Percentiles rank a stretch among this genome's conserved stretches.
Conservation (phyloP, 1,284 basidiomycete genomes). For the Rhodotorula sp. region DNA sequence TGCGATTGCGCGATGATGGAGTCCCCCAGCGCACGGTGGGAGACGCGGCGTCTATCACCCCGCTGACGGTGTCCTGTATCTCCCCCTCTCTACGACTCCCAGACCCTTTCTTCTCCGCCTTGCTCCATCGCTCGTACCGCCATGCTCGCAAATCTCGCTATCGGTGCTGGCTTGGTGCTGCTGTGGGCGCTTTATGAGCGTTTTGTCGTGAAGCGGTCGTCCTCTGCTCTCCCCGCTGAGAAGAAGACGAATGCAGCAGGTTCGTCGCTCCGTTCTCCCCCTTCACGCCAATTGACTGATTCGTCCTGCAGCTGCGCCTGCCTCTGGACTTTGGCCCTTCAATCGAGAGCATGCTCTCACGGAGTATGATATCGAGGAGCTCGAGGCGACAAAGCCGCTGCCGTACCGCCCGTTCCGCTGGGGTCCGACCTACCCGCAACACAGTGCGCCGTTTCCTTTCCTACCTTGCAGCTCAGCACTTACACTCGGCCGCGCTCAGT, state of each 20-base stretch:
- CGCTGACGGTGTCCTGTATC: not conserved
- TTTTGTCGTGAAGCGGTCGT: not conserved
- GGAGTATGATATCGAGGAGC: not conserved
- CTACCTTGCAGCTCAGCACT: too few relatives aligned
- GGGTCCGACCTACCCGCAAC: slow-evolving; percentile 14
- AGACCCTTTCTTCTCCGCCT: not conserved
- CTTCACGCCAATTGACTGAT: not conserved
- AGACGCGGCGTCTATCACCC: too few relatives aligned
- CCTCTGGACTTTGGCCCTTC: not conserved
- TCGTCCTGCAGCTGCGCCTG: not conserved
- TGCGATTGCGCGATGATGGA: too few relatives aligned
- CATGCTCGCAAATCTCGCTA: not conserved
- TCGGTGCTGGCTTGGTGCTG: not conserved
- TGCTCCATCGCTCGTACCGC: not conserved
- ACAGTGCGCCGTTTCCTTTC: not conserved
- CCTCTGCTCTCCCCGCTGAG: fast-evolving
- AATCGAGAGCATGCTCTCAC: fast-evolving
- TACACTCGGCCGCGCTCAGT: not conserved
- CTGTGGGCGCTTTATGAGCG: not conserved
- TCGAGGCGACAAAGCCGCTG: slow-evolving; percentile 25
- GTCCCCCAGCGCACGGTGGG: too few relatives aligned
- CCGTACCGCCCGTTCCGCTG: slow-evolving; percentile 31
- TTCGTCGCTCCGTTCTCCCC: not conserved
- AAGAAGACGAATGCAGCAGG: not conserved
- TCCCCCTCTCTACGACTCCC: not conserved